Base-by-base conservation (phyloP, 306 rosid genomes). In the Leucaena leucocephala region DNA sequence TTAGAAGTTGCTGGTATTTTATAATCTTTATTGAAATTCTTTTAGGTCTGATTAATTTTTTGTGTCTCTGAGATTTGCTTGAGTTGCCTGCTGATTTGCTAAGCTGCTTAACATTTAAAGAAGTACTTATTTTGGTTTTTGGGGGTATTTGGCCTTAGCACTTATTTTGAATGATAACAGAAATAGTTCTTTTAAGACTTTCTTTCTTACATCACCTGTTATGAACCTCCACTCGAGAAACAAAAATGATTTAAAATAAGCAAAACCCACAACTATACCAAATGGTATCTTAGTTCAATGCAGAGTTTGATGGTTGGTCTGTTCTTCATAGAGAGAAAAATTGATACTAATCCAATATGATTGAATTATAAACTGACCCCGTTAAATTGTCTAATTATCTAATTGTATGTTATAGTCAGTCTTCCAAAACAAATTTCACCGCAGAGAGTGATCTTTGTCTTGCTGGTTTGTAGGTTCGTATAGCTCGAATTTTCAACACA, bases 401-500 rank as follows among this genome's bases (percentile, higher is more conserved):
- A 58, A 72, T 27, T 27, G 1, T 46, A 19, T 71, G 16, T 49
- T 12, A 2, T 39, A 39, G 58, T 72, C 10, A 42, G 17, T 50
- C 15, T 8, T 46, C 42, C 81, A 58, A 75, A 64, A 84, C 70
- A 44, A 44, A 71, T 70, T 77, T 87, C 71, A 55, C 66, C 70
- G 35, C 84, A 77, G 75, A 82, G 72, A 67, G 74, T 81, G 63
- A 64, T 80, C 69, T 46, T 19, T 36, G 46, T 62, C 16, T 72
- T 79, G 27, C 52, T 83, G 81, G 69, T 80, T 78, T 83, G 57
- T 84, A 94, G 98, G 98, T 94, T 76, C 98, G 98, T 22, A 94
- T 94, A 82, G 98, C 98, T 80, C 97, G 98, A 72, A 94, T 94
- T 80, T 94, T 94, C 81, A 94, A 94, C 78, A 94, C 98, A 2